Base-by-base conservation (phyloP, 805 yeast genomes). In the Phaffomyces opuntiae region DNA sequence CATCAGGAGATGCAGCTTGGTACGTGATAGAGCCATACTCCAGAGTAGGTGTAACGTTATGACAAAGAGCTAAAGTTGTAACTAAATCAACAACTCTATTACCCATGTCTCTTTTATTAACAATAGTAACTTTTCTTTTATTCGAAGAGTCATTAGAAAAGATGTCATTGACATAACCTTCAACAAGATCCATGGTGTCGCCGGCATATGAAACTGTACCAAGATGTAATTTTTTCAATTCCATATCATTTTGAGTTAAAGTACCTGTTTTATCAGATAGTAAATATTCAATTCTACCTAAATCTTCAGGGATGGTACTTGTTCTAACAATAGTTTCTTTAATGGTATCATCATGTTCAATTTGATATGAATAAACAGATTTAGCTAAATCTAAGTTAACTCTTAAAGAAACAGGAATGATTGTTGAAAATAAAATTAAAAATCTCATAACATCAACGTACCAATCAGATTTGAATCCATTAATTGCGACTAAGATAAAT, bases 1-100 rank as follows among this genome's bases (percentile, higher is more conserved):
- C 99, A 69, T 93, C 99, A 0, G 99, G 99, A 0, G 97, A 90
- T 0, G 98, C 97, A 0, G 99, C 99, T 66, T 93, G 99, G 62
- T 90, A 93, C 2, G 88, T 76, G 14, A 81, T 62, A 47, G 72
- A 80, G 26, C 86, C 88, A 52, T 82, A 87, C 47, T 83, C 93
- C 53, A 81, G 77, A 0, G 95, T 81, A 1, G 99, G 99, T 0
- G 99, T 95, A 27, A 93, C 99, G 54, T 89, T 89, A 64, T 93
- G 99, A 63, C 99, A 93, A n/a, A 91, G 69, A 0, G 98, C 96
- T 42, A 93, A 70, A 1, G 96, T 86, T 0, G 80, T 64, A 1
- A 89, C 78, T 51, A 93, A 69, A 57, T 89, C 96, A 55, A 90
- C 75, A 7, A 90, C 95, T 52, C 87, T 73, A 16, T 74, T 62